Evolutionary conservation across 495 filamentous ascomycete genomes (phyloP), one percentile per base, ranked within the genome.

Genomic region (Xylaria scruposa): DNA sequence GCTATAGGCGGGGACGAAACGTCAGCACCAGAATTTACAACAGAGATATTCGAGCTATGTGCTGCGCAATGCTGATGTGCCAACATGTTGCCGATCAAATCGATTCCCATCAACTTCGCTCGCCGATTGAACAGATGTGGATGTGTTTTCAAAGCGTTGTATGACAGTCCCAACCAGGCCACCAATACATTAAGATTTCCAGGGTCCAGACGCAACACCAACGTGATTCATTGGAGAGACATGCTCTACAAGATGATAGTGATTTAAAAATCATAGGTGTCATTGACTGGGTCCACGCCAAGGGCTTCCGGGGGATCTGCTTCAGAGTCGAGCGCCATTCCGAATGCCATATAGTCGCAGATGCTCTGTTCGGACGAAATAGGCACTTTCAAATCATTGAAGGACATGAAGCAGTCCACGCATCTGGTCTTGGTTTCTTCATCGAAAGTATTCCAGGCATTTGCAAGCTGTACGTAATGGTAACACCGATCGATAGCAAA

Each of bases 1-100:
- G 91, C 94, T 97, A 88, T 70, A 83, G 62, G 71, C 59, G 42
- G 73, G 72, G 76, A 74, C 76, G 72, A 76, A 75, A 81, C 69
- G 86, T 91, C 81, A 91, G 90, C 86, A 79, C 66, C 70, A 78
- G 64, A 70, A 70, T 72, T 77, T 62, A 72, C 69, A 71, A 72
- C 70, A 59, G 71, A 67, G 68, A 70, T 24, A 19, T 33, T 67
- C 68, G 64, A 64, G 33, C 17, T 33, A 44, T 44, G 47, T 70
- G 47, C 24, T 64, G 60, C 60, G 24, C 46, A 31, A 17, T 1
- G 47, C 59, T 38, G 31, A 36, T 33, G 54, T 61, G 54, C 54
- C 21, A 60, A 36, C 38, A 49, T 42, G 51, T 38, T 46, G 72
- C 31, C 31, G 60, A 73, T 61, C 65, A 26, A 33, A 76, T 54